Base-by-base conservation (phyloP, 2,329 filamentous ascomycete genomes). In the Sclerotinia subarctica region DNA sequence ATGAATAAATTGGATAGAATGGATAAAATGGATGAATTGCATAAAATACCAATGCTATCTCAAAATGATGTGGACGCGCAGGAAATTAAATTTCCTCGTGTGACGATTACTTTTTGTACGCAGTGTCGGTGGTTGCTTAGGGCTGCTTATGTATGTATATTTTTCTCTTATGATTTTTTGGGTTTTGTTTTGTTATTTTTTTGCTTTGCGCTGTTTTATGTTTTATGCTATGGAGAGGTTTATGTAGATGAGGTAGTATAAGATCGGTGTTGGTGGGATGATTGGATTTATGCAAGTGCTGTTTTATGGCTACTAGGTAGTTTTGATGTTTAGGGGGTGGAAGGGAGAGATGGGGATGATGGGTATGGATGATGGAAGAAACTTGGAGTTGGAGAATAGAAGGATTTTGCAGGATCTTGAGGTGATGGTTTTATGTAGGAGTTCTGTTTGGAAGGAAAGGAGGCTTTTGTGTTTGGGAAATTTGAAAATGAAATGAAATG, bases 91-190 rank as follows among this genome's bases (percentile, higher is more conserved):
- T 42, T 68, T 15, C 93, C 93, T 4, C 87, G 93, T 57, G 84
- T 97, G 65, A 89, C 89, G n/a, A 97, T 97, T 76, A 87, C 90
- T 73, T 97, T 92, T 81, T 97, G 94, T 81, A 97, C 92, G 0
- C 93, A 97, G 80, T 97, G 93, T 80, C 91, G 92, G 81, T 96
- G 93, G 73, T 92, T 95, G 86, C 81, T 96, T 15, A 83, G 93
- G 69, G 92, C 93, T 47, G 91, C 92, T 73, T 96, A 95, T 79
- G 92, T 94, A 85, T 73, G 85, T 57, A 24, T 57, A 65, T 53
- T 64, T 63, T 57, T 66, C 53, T 24, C 8, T 10, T 53, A 42
- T 67, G 47, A 38, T 51, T 52, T 21, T 32, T 35, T 35, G 5
- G 8, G 35, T 6, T 35, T 66, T 67, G 21, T 56, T 57, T 49